Evolutionary conservation across 495 filamentous ascomycete genomes (phyloP).

Genomic region (Xylaria bambusicola): DNA sequence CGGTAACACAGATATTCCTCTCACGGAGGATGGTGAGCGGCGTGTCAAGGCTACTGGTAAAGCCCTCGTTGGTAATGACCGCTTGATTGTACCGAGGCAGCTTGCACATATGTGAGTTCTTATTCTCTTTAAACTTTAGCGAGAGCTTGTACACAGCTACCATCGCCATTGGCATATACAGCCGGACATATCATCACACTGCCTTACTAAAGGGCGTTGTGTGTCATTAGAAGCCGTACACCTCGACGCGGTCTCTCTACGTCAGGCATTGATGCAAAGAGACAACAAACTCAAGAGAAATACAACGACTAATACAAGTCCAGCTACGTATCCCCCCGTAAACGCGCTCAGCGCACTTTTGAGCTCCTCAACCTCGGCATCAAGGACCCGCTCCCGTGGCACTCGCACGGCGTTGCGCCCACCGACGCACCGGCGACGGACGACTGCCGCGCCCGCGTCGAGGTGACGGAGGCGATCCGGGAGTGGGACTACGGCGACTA

Average conservation of each 20-base stretch:
- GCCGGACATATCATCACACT: background rate
- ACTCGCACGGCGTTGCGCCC: conserved; percentile 38
- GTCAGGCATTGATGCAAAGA: no score
- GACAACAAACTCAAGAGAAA: background rate
- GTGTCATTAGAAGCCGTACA: no score
- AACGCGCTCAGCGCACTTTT: conserved; percentile 82
- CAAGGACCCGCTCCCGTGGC: conserved; percentile 48
- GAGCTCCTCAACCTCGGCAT: conserved; percentile 71
- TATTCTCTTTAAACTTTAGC: conserved; percentile 14
- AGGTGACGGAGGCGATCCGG: conserved; percentile 74
- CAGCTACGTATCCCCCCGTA: conserved; percentile 83
- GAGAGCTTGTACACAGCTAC: no score
- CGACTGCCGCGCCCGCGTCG: conserved; percentile 52
- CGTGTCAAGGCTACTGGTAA: conserved; percentile 78
- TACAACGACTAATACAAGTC: background rate
- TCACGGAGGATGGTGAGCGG: conserved; percentile 86
- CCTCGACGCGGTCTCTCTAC: no score
- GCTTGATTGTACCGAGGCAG: conserved; percentile 81
- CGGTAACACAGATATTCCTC: conserved; percentile 77
- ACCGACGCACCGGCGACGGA: conserved; percentile 38
- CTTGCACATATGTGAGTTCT: conserved; percentile 69
- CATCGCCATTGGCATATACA: no score
- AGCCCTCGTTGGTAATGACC: conserved; percentile 79
- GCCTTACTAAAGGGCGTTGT: no score
- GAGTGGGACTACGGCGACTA: conserved; percentile 98